Base-by-base conservation (phyloP, 108 stramenopile genomes). In the Fragilaria radians region DNA sequence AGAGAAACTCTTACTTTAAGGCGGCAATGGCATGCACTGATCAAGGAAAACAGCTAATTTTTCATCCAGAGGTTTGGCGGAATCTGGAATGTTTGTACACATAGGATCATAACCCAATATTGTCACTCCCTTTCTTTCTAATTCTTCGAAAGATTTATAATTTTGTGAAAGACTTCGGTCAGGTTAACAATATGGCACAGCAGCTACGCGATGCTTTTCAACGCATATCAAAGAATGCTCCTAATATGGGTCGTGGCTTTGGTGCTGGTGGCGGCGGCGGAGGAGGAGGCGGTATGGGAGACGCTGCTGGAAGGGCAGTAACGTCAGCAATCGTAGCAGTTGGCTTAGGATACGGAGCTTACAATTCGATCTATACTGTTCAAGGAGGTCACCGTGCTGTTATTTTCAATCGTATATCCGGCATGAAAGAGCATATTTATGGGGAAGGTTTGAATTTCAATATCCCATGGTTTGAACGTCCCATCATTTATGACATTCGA, bases 391-490 rank as follows among this genome's bases (percentile, higher is more conserved):
- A 98, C 61, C 94, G 96, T 46, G 97, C 97, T 45, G 85, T 99
- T 31, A 76, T 98, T 14, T 99, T 94, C 79, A 97, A 96, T 63
- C 84, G 97, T 28, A n/a, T 99, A 14, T 48, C 78, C 55, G 98
- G 98, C 22, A 91, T 99, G 77, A 95, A 96, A 70, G 73, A 80
- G 1, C 56, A 55, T 1, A 78, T 95, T 0, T 94, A 94, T 73
- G 79, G 79, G 1, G 98, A 99, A 77, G 98, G 98, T 57, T 82
- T 96, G 72, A 96, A 99, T 73, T 95, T 97, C 63, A 93, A 89
- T 72, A 85, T 99, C 50, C 99, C 99, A 0, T 98, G 97, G 97
- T 94, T 99, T 42, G 97, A 99, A 75, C 82, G 89, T 60, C 96
- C 99, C 31, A 74, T 91, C 30, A 71, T 96, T 33, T 99, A 82